phyloP scores from a whole-genome alignment of 768 basidiomycete species.

The Scleroderma bovista region DNA sequence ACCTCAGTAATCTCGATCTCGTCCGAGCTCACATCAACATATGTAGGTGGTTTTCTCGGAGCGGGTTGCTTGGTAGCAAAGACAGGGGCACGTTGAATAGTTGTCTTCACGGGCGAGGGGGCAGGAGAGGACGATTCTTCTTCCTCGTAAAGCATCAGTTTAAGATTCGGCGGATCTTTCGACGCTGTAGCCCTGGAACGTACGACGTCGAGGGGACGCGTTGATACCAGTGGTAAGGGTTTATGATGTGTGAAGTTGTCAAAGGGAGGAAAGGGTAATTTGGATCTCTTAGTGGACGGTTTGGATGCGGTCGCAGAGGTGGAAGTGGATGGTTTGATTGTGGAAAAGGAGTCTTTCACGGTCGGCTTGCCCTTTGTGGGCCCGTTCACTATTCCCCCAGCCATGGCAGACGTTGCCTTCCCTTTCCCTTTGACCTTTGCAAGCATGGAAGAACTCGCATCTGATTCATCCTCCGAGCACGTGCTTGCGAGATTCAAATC shows the following conservation, averaged over 20 bases:
- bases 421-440: not conserved
- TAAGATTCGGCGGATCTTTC: not conserved
- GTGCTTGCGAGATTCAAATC: constrained; percentile 20
- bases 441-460: constrained; percentile 5
- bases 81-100: not conserved
- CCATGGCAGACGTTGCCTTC: constrained; percentile 3
- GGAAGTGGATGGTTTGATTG: not conserved
- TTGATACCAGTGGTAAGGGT: constrained; percentile 7
- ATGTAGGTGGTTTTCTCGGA: constrained; percentile 8
- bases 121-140: constrained; percentile 2
- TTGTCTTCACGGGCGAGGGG: no score
- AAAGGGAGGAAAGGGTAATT: not conserved
- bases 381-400: not conserved
- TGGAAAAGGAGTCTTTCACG: not conserved
- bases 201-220: constrained; percentile 24
- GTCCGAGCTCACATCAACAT: constrained; percentile 22
- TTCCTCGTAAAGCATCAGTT: constrained; percentile 8
- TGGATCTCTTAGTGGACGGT: not conserved
- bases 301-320: not conserved
- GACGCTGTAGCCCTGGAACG: constrained; percentile 11
- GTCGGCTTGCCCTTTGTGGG: not conserved
- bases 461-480: constrained; percentile 9
- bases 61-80: not conserved
- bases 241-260: constrained; percentile 4
- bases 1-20: constrained; percentile 1